Conservation (phyloP, 306 rosid genomes). For the Abrus pulchellus region DNA sequence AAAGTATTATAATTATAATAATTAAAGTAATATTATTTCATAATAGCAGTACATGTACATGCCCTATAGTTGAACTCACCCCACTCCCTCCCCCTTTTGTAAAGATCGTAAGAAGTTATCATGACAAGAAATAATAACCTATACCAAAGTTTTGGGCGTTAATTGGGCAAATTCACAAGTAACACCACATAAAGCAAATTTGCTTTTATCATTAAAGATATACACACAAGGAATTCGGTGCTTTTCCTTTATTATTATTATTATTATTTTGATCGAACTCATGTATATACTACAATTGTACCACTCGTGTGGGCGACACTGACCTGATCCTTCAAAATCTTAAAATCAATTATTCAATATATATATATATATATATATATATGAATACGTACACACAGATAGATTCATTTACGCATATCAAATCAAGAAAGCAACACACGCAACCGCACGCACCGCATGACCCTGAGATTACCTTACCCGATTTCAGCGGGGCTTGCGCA, state of each 20-base stretch:
- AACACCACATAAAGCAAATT: conserved; percentile 41
- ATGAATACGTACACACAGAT: background rate
- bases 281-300: conserved; percentile 23
- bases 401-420: conserved; percentile 35
- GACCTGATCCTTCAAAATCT: conserved; percentile 38
- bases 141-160: conserved; percentile 50
- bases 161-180: conserved; percentile 49
- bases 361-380: background rate
- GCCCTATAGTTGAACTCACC: background rate
- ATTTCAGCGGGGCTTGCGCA: conserved; percentile 39
- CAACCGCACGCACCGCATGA: conserved; percentile 55
- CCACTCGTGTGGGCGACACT: conserved; percentile 46
- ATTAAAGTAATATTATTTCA: conserved; percentile 37
- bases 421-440: conserved; percentile 53
- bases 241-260: background rate
- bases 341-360: conserved; percentile 46
- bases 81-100: background rate
- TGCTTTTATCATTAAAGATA: conserved; percentile 43
- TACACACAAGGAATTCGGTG: conserved; percentile 47
- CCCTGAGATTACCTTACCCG: conserved; percentile 46
- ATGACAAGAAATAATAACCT: conserved; percentile 54
- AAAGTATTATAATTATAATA: background rate
- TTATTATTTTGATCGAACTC: conserved; percentile 16
- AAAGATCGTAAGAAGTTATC: conserved; percentile 40
- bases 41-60: background rate